Evolutionary conservation across 768 basidiomycete species (phyloP).

Genomic region (Suillus fuscotomentosus): DNA sequence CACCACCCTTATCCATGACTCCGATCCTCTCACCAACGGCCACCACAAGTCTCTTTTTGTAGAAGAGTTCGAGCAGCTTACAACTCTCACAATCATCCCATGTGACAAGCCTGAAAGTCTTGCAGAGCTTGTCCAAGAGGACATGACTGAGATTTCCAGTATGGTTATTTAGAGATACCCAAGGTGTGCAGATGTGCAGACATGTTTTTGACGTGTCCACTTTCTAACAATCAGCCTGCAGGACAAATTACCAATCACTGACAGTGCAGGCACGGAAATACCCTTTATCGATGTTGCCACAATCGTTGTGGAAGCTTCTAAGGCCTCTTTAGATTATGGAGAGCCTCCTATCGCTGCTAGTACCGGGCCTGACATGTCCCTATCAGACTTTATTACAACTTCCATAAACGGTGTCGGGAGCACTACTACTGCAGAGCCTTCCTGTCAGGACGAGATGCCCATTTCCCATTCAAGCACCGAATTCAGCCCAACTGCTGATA

Average conservation of each 20-base stretch:
- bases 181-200: slow-evolving; percentile 1
- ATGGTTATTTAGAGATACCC: not conserved
- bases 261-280: not conserved
- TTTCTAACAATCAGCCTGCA: not conserved
- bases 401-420: slow-evolving; percentile 7
- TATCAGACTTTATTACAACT: slow-evolving; percentile 1
- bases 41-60: not conserved
- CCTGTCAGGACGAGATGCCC: slow-evolving; percentile 2
- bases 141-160: not conserved
- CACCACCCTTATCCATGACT: not conserved
- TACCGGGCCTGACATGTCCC: not conserved
- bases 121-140: not conserved
- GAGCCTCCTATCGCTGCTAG: slow-evolving; percentile 1
- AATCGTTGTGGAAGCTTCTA: not conserved
- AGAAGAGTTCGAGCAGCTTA: not conserved
- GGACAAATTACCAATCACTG: not conserved
- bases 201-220: slow-evolving; percentile 8
- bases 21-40: not conserved
- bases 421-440: slow-evolving; percentile 4
- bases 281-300: not conserved
- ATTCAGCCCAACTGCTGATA: not conserved
- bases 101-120: not conserved
- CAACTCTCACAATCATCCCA: not conserved
- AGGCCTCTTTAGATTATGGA: not conserved
- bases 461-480: not conserved